These are phyloP conservation scores for Cryptococcus neoformans DNA, from an alignment of 1,284 basidiomycete species.

Conservation along the genomic window DNA sequence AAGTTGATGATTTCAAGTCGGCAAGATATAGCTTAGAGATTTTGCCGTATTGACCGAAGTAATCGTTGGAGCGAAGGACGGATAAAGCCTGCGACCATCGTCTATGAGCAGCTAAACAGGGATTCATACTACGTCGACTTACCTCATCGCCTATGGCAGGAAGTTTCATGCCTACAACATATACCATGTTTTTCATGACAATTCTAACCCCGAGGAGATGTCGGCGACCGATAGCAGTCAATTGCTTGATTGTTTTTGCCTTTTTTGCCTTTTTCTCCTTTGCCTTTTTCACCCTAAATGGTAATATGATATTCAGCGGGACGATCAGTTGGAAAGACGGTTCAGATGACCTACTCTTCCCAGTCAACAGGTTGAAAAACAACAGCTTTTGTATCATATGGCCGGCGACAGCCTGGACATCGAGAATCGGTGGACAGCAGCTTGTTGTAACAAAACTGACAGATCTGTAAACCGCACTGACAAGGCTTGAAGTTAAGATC, in stretches of 20 bases:
- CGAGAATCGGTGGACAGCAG: slow-evolving; percentile 94
- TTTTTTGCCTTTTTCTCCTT: slow-evolving; percentile 95
- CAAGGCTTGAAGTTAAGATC: slow-evolving; percentile 99
- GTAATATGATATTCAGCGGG: neutral
- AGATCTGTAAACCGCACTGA: slow-evolving; percentile 98
- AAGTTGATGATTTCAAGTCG: slow-evolving; percentile 58
- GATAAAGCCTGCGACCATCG: slow-evolving; percentile 70
- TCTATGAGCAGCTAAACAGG: neutral
- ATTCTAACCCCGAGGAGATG: slow-evolving; percentile 92
- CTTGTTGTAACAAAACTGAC: slow-evolving; percentile 99
- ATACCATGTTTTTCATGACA: slow-evolving; percentile 94
- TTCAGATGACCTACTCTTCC: slow-evolving; percentile 72
- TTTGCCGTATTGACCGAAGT: slow-evolving; percentile 98
- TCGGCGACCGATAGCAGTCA: slow-evolving; percentile 81
- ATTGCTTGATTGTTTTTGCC: slow-evolving; percentile 93
- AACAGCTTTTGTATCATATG: slow-evolving; percentile 88
- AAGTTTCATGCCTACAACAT: slow-evolving; percentile 83
- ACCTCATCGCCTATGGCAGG: slow-evolving; percentile 82
- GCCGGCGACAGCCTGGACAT: slow-evolving; percentile 93
- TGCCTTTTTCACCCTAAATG: slow-evolving; percentile 80
- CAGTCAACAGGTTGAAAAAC: slow-evolving; percentile 95
- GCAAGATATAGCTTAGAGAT: slow-evolving; percentile 94
- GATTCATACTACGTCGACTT: slow-evolving; percentile 29
- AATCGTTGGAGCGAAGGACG: slow-evolving; percentile 90
- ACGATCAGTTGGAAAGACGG: too few relatives aligned